Evolutionary conservation across 164 flowering plant species (phyloP), one percentile per base, ranked within the genome.

Genomic region (Pachysandra terminalis): DNA sequence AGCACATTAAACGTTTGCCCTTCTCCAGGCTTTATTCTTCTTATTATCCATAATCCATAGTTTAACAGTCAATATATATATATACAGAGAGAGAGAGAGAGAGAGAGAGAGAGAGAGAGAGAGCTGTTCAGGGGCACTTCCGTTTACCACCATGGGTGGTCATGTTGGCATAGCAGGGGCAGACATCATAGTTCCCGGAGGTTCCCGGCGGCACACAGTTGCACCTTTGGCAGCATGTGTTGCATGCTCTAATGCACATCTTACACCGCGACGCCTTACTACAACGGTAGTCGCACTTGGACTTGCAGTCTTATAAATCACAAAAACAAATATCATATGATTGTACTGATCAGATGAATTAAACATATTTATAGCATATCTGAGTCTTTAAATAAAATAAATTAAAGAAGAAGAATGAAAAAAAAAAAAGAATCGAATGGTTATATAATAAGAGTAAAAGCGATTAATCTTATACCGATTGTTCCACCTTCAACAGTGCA

Each of bases 161-260:
- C 83, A 85, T 72, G 37, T 74, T 70, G 64, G 84, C 82, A 57
- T 84, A 87, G 83, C 91, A 85, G 54, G 87, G 86, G 76, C 91
- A 87, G 3, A 58, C 69, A n/a, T 79, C 77, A 1, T 15, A 3
- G 77, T 83, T 78, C 5, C 86, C 88, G 4, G 74, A 62, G 13
- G 91, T 85, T 4, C 91, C 91, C 3, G 88, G 86, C 0, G 91
- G 91, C 35, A 87, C 91, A 56, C 91, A 87, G 71, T 81, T 67
- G 84, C 91, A 87, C 63, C 91, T 65, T 35, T 70, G 37, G 63
- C 91, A 85, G 78, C 91, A 87, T 0, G 85, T 79, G 62, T 75
- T 80, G 70, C 91, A 87, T n/a, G 88, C 84, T 70, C 87, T 79
- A 2, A 78, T 62, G 82, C 91, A 87, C 63, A 77, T 64, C 68